phyloP scores from a whole-genome alignment of 2,329 filamentous ascomycete species.

The Diplocarpon mali region DNA sequence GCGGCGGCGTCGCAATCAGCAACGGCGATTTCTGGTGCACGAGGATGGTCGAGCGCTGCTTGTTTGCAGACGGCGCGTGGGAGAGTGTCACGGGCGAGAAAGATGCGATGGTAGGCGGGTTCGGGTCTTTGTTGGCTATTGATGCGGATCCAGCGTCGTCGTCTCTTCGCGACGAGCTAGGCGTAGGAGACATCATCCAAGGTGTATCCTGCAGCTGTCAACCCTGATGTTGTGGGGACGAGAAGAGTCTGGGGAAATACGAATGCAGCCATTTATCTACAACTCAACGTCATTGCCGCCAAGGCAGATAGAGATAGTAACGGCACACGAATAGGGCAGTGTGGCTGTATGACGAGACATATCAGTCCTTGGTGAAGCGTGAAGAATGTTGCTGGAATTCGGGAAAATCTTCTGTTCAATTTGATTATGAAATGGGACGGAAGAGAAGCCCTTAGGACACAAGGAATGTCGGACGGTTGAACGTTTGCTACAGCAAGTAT shows the following conservation, averaged over 20 bases:
- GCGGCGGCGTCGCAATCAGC: constrained; percentile 83
- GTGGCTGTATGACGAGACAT: constrained; percentile 3
- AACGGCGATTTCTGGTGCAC: constrained; percentile 95
- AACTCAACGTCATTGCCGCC: constrained; percentile 24
- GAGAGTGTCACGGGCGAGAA: constrained; percentile 80
- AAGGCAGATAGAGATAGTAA: constrained; percentile 12
- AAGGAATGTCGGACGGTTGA: not conserved
- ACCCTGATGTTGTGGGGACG: constrained; percentile 1
- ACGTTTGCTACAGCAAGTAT: not conserved
- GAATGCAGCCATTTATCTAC: constrained; percentile 29
- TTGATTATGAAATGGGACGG: too few species aligned
- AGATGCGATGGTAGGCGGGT: constrained; percentile 68
- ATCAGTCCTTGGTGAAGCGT: not conserved
- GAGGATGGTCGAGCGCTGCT: constrained; percentile 80
- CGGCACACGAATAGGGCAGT: constrained; percentile 1
- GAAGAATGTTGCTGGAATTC: not conserved
- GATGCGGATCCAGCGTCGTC: constrained; percentile 20
- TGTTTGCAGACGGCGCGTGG: constrained; percentile 48
- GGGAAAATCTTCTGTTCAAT: too few species aligned
- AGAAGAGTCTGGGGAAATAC: constrained; percentile 16
- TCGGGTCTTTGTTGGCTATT: constrained; percentile 27
- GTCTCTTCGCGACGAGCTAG: constrained; percentile 18
- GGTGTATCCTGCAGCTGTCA: constrained; percentile 26
- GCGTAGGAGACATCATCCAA: constrained; percentile 28
- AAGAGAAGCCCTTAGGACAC: not conserved